Percentiles rank a stretch among this genome's conserved stretches.
Evolutionary conservation across 192 early-diverging fungal genomes (phyloP).

Genomic region (Dimargaris xerosporica): DNA sequence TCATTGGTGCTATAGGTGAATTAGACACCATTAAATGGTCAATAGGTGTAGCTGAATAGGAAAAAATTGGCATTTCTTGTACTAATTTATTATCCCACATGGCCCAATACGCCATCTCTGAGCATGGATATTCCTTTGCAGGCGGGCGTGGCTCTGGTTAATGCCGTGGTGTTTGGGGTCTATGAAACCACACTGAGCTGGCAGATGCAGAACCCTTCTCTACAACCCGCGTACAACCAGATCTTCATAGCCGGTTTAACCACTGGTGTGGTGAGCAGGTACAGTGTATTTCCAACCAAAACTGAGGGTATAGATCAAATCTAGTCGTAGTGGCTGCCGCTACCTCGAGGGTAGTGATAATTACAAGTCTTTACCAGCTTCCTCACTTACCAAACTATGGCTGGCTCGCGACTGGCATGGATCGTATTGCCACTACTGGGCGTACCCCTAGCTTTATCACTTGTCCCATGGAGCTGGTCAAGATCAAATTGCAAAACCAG

Average conservation of each 20-base stretch:
- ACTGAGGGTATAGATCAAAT: no score
- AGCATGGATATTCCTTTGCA: slow-evolving; percentile 12
- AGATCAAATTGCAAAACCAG: slow-evolving; percentile 38
- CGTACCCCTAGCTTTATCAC: slow-evolving; percentile 30
- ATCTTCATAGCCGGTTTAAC: slow-evolving; percentile 36
- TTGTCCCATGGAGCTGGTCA: slow-evolving; percentile 40
- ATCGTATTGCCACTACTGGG: no score
- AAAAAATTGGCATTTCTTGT: no score
- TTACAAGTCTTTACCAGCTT: no score
- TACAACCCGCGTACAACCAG: slow-evolving; percentile 26
- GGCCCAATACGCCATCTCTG: background rate
- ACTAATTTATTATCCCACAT: no score
- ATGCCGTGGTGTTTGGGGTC: slow-evolving; percentile 38
- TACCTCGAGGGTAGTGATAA: no score
- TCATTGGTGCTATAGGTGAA: slow-evolving; percentile 15
- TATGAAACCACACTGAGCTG: slow-evolving; percentile 32
- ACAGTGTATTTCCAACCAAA: no score
- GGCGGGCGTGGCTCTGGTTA: slow-evolving; percentile 38
- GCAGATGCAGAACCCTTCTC: slow-evolving; percentile 21
- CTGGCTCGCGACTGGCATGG: no score
- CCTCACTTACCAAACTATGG: no score
- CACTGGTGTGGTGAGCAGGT: slow-evolving; percentile 37
- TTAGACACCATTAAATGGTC: no score
- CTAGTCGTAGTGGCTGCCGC: no score
- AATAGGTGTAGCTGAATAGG: no score